These are phyloP conservation scores for Thymus mandschuricus DNA, from an alignment of 257 asterid species.

Conservation along the genomic window DNA sequence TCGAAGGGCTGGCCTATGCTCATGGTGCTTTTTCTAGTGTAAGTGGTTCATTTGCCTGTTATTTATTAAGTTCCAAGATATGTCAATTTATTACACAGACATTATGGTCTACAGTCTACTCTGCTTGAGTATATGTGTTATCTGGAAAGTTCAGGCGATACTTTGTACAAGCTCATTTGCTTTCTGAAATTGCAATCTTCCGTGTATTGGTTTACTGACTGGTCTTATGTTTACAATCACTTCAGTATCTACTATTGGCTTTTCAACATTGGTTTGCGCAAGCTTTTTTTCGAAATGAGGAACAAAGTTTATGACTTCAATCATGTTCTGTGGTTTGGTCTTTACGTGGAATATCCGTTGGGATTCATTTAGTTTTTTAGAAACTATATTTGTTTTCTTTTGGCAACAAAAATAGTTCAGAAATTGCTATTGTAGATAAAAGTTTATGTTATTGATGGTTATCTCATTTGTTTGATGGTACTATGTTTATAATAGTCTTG, in stretches of 20 bases:
- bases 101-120: not conserved
- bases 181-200: not conserved
- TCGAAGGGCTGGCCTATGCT: slow-evolving; percentile 78
- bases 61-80: not conserved
- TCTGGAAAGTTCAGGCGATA: slow-evolving; percentile 4
- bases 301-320: too few species aligned
- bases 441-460: not conserved
- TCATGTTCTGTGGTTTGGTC: too few species aligned
- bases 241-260: not conserved
- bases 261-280: not conserved
- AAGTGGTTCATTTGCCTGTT: slow-evolving; percentile 37
- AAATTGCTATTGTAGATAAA: not conserved
- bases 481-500: too few species aligned
- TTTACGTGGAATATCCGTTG: too few species aligned
- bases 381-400: not conserved
- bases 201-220: too few species aligned
- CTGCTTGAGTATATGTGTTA: not conserved
- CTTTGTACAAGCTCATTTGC: slow-evolving; percentile 1
- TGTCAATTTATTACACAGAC: not conserved
- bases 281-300: not conserved
- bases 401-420: not conserved
- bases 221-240: too few species aligned
- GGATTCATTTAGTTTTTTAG: not conserved
- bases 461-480: not conserved
- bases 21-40: slow-evolving; percentile 86